A percentile compares a stretch with the other conserved stretches of the same genome.
phyloP scores from a whole-genome alignment of 805 yeast genomes.

The Blastobotrys muscicola region DNA sequence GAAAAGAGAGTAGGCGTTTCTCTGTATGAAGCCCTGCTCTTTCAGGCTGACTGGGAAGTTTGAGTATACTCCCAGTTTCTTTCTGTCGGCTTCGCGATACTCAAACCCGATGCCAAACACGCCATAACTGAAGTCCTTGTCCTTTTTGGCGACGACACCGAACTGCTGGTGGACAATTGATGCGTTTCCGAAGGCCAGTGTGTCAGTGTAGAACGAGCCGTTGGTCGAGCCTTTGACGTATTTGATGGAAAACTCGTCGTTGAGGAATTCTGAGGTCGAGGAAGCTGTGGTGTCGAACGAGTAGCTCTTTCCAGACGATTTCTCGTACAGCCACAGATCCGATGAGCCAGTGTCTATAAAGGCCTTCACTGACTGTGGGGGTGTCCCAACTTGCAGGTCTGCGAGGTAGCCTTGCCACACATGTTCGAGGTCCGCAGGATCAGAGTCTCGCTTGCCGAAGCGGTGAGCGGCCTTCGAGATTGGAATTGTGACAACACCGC shows the following conservation, averaged over 20 bases:
- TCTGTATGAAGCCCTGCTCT: conserved; percentile 32
- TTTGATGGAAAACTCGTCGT: conserved; percentile 20
- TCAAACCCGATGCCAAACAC: conserved; percentile 19
- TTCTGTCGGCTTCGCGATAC: conserved; percentile 10
- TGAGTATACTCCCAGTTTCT: conserved; percentile 11
- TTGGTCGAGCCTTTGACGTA: conserved; percentile 40
- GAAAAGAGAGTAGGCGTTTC: conserved; percentile 40
- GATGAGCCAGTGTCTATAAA: conserved; percentile 62
- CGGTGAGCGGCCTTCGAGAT: too few species aligned
- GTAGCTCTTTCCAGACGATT: conserved; percentile 5
- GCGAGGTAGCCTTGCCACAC: conserved; percentile 1
- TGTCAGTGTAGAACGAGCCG: conserved; percentile 47
- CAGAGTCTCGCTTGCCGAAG: too few species aligned
- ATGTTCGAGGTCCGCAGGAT: too few species aligned
- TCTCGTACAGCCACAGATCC: conserved; percentile 45
- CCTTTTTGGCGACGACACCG: conserved; percentile 68
- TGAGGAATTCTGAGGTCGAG: conserved; percentile 15
- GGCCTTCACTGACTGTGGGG: conserved; percentile 42
- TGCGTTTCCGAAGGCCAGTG: conserved; percentile 35
- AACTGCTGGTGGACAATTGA: conserved; percentile 43
- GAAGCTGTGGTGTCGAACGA: conserved; percentile 9
- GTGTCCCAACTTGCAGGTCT: conserved; percentile 42
- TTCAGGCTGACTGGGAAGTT: conserved; percentile 28
- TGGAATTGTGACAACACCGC: too few species aligned
- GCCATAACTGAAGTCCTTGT: conserved; percentile 28